Conservation (phyloP, 2,329 filamentous ascomycete species). For the Apiospora hydei region DNA sequence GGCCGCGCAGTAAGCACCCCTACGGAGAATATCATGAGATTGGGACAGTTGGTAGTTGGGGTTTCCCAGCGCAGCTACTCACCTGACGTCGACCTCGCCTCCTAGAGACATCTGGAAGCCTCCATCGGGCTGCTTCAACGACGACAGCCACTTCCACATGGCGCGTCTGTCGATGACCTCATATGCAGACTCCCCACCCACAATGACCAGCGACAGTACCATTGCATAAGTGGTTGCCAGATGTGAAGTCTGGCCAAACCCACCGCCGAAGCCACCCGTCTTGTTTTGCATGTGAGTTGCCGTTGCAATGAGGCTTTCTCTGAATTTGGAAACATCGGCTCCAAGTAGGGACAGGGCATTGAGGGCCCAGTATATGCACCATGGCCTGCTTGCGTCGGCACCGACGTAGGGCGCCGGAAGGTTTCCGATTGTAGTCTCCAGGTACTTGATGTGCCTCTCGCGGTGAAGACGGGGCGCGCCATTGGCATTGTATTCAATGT, state of each 20-base stretch:
- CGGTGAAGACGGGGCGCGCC: slow-evolving; percentile 80
- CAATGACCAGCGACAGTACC: slow-evolving; percentile 78
- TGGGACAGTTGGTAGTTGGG: slow-evolving; percentile 28
- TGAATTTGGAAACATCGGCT: slow-evolving; percentile 73
- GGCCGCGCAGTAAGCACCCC: slow-evolving; percentile 91
- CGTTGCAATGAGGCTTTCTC: slow-evolving; percentile 75
- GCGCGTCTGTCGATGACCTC: slow-evolving; percentile 79
- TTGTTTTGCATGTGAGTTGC: slow-evolving; percentile 83
- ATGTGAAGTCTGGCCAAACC: slow-evolving; percentile 90
- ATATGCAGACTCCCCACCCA: slow-evolving; percentile 78
- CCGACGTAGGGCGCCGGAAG: slow-evolving; percentile 75
- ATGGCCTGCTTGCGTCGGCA: slow-evolving; percentile 88
- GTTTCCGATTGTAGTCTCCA: slow-evolving; percentile 63
- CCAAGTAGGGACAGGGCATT: slow-evolving; percentile 78
- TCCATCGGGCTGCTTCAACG: slow-evolving; percentile 84
- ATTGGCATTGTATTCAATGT: slow-evolving; percentile 67
- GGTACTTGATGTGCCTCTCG: slow-evolving; percentile 65
- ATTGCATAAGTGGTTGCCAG: slow-evolving; percentile 89
- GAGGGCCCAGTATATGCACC: slow-evolving; percentile 94
- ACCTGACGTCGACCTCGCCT: slow-evolving; percentile 93
- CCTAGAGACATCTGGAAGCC: slow-evolving; percentile 88
- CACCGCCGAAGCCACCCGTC: slow-evolving; percentile 88
- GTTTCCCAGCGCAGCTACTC: slow-evolving; percentile 40
- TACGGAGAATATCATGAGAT: slow-evolving; percentile 42
- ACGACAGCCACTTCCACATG: slow-evolving; percentile 91